A percentile compares a stretch with the other conserved stretches of the same genome.
These are phyloP conservation scores for Cucumis melo DNA, from an alignment of 306 rosid genomes.

Conservation along the genomic window DNA sequence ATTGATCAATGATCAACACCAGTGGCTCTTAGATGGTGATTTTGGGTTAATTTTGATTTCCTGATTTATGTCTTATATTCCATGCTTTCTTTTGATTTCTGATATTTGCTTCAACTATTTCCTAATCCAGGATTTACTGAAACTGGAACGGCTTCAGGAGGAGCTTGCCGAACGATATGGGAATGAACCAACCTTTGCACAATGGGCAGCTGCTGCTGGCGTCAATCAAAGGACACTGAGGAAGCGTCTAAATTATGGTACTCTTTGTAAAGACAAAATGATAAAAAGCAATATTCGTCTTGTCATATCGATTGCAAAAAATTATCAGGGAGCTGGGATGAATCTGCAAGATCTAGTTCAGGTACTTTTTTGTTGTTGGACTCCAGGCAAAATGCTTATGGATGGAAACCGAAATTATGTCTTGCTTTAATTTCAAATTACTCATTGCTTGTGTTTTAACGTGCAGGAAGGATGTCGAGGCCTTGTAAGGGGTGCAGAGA, in stretches of 20 bases:
- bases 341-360: slow-evolving; percentile 94
- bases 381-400: background rate
- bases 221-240: slow-evolving; percentile 70
- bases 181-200: slow-evolving; percentile 56
- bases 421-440: background rate
- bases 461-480: slow-evolving; percentile 95
- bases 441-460: background rate
- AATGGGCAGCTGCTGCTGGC: slow-evolving; percentile 95
- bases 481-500: slow-evolving; percentile 81
- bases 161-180: slow-evolving; percentile 69
- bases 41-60: background rate
- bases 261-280: slow-evolving; percentile 81
- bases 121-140: slow-evolving; percentile 57
- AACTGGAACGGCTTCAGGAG: slow-evolving; percentile 70
- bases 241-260: slow-evolving; percentile 61
- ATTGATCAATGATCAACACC: background rate
- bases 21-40: background rate
- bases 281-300: slow-evolving; percentile 85
- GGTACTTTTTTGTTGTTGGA: slow-evolving; percentile 26
- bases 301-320: slow-evolving; percentile 92
- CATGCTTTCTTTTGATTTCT: slow-evolving; percentile 9
- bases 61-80: background rate
- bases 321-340: slow-evolving; percentile 85
- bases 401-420: background rate
- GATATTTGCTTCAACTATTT: slow-evolving; percentile 15